Base-by-base conservation (phyloP, 345 rosid genomes). In the Salix dunnii region DNA sequence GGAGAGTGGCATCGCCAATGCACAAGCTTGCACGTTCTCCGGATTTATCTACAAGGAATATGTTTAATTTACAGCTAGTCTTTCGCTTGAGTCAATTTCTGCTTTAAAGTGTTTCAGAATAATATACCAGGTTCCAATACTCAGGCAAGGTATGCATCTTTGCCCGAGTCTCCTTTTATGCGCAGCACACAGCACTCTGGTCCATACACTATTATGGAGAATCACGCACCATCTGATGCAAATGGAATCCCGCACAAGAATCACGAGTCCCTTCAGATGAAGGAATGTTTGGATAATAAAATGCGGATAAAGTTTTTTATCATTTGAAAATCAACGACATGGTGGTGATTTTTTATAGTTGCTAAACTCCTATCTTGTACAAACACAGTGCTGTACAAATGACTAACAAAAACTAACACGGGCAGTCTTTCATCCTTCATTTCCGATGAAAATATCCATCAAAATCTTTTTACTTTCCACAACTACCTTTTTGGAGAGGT, bases 331-430 rank as follows among this genome's bases (percentile, higher is more conserved):
- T 13, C 46, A 28, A n/a, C 27, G 5, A 31, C 23, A 18, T 4
- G 6, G 7, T 67, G 14, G 17, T 40, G 30, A 18, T 25, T 72
- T 38, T 46, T 27, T 14, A 3, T 2, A 65, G 72, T 12, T 40
- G 20, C 6, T 12, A 23, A 20, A 51, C 58, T 6, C 23, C 23
- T 51, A 51, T 20, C 10, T 20, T 51, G 10, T 20, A 51, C 58
- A 51, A 6, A 20, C 9, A 21, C 36, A 51, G 30, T 18, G 60
- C 76, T 76, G 46, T 77, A 67, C 79, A 83, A n/a, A 53, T 71
- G 74, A 68, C 55, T 67, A 30, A 20, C 46, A 27, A 35, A 70
- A 28, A 67, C 40, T 65, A 43, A 14, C 7, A 48, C 51, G 43
- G 8, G 21, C 46, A 67, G 18, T 48, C 53, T 64, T 75, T 70